A percentile compares a stretch with the other conserved stretches of the same genome.
These are phyloP conservation scores for Arthrobotrys sphaeroides DNA, from an alignment of 2,329 filamentous ascomycete species.

Conservation along the genomic window DNA sequence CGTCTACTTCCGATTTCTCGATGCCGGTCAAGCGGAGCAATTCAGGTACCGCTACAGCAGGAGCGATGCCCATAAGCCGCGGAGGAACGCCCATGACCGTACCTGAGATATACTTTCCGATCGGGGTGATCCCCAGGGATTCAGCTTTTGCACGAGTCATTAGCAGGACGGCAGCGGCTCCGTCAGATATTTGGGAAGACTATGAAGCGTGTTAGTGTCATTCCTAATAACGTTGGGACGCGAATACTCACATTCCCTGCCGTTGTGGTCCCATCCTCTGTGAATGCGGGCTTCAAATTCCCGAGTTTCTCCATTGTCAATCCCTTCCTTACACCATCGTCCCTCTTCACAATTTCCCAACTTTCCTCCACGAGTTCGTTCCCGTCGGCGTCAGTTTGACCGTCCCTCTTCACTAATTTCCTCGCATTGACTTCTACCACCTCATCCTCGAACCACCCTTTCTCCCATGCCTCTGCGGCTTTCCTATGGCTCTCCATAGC, in stretches of 20 bases:
- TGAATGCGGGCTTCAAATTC: constrained; percentile 86
- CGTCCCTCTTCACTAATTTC: constrained; percentile 70
- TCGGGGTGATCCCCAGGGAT: constrained; percentile 77
- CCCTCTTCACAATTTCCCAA: constrained; percentile 73
- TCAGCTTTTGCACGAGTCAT: constrained; percentile 84
- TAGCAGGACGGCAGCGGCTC: constrained; percentile 82
- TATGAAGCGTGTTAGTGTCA: constrained; percentile 3
- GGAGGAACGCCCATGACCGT: constrained; percentile 80
- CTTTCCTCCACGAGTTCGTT: constrained; percentile 67
- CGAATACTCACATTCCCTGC: constrained; percentile 74
- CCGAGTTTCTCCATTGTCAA: constrained; percentile 76
- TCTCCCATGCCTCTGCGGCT: constrained; percentile 74
- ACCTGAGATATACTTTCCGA: constrained; percentile 83
- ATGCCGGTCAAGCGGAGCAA: constrained; percentile 77
- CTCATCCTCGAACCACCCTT: constrained; percentile 78
- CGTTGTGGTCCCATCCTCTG: constrained; percentile 76
- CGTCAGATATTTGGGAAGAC: constrained; percentile 83
- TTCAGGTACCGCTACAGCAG: constrained; percentile 84
- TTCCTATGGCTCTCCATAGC: constrained; percentile 78
- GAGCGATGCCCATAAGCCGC: constrained; percentile 94
- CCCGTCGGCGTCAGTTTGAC: constrained; percentile 62
- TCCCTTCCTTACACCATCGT: constrained; percentile 81
- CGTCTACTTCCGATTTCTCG: constrained; percentile 73
- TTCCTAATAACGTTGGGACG: background rate
- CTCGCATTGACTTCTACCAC: constrained; percentile 76